These are phyloP conservation scores for Evernia prunastri DNA, from an alignment of 495 filamentous ascomycete genomes.

Conservation along the genomic window DNA sequence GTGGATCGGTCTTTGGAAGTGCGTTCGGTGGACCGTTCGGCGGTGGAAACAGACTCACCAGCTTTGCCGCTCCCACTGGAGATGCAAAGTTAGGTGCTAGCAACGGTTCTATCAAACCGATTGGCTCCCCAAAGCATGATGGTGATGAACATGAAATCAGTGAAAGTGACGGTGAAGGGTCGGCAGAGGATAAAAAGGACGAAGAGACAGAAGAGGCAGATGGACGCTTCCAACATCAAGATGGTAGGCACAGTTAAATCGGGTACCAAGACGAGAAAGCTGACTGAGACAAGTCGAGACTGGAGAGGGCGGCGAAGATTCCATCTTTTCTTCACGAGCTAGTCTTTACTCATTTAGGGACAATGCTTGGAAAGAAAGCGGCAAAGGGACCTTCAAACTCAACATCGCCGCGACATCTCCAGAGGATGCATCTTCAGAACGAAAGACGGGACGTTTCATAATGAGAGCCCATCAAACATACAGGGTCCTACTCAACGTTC, in stretches of 20 bases:
- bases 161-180: slow-evolving; percentile 41
- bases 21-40: slow-evolving; percentile 52
- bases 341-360: slow-evolving; percentile 70
- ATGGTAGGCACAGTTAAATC: slow-evolving; percentile 45
- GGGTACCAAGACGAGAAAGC: slow-evolving; percentile 6
- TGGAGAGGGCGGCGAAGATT: slow-evolving; percentile 61
- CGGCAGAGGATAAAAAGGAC: slow-evolving; percentile 36
- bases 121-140: slow-evolving; percentile 63
- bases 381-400: slow-evolving; percentile 74
- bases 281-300: slow-evolving; percentile 53
- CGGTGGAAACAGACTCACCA: slow-evolving; percentile 47
- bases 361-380: slow-evolving; percentile 83
- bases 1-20: slow-evolving; percentile 41
- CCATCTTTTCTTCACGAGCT: slow-evolving; percentile 52
- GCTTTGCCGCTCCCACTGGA: slow-evolving; percentile 61
- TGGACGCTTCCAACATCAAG: slow-evolving; percentile 60
- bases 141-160: slow-evolving; percentile 47
- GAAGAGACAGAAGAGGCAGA: slow-evolving; percentile 46
- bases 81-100: slow-evolving; percentile 46
- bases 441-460: slow-evolving; percentile 60
- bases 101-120: slow-evolving; percentile 55
- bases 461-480: slow-evolving; percentile 82
- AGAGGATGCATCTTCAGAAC: slow-evolving; percentile 39
- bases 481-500: slow-evolving; percentile 80
- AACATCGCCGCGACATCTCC: slow-evolving; percentile 54